Conservation (phyloP, 2,329 filamentous ascomycete genomes). For the Colletotrichum orbiculare region DNA sequence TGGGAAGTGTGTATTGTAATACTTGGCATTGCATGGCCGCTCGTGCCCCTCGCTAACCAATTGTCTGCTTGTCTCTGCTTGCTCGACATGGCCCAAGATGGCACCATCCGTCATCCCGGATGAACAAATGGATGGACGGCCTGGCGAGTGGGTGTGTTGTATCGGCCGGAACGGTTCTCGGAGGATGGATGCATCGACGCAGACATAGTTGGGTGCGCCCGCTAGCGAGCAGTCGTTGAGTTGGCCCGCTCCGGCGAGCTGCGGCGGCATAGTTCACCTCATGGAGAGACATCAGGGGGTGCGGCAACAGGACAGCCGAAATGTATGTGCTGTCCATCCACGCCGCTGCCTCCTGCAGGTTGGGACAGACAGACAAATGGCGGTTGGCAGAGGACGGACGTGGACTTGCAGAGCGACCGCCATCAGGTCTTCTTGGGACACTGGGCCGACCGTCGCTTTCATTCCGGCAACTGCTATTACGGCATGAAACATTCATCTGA, state of each 20-base stretch:
- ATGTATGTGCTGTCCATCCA: constrained; percentile 12
- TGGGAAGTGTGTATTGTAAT: too few species aligned
- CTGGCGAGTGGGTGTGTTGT: constrained; percentile 22
- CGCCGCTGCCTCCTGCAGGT: not conserved
- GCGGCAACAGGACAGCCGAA: constrained; percentile 15
- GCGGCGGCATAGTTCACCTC: constrained; percentile 1
- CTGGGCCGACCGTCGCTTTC: constrained; percentile 1
- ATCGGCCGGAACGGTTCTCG: constrained; percentile 21
- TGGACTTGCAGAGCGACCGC: not conserved
- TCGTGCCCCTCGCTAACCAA: constrained; percentile 6
- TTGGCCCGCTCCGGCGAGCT: constrained; percentile 28
- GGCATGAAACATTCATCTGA: constrained; percentile 17
- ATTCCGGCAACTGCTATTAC: constrained; percentile 4
- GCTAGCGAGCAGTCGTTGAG: constrained; percentile 24
- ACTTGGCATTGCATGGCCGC: constrained; percentile 15
- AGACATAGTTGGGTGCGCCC: constrained; percentile 14
- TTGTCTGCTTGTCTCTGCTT: constrained; percentile 1
- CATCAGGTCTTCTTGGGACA: not conserved
- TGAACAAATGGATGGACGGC: constrained; percentile 19
- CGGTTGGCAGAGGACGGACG: not conserved
- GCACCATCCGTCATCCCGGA: constrained; percentile 12
- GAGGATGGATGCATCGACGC: constrained; percentile 14
- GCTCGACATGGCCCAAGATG: constrained; percentile 14
- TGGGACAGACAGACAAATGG: not conserved
- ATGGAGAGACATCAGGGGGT: constrained; percentile 27